Evolutionary conservation across 2,329 filamentous ascomycete genomes (phyloP), one percentile per base, ranked within the genome.

Genomic region (Fusarium sarcochroum): DNA sequence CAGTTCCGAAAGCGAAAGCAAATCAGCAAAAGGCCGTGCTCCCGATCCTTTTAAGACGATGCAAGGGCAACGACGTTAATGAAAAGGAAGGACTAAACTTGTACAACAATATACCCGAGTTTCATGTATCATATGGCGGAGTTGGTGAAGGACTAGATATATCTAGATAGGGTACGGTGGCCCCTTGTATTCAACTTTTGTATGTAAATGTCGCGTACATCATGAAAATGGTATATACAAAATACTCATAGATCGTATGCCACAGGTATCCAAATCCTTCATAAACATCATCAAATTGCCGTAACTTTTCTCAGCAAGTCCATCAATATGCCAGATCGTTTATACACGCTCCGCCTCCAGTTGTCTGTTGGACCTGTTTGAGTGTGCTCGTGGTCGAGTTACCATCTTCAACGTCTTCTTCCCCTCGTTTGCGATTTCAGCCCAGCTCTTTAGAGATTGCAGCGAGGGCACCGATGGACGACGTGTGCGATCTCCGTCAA

Each of bases 391-490:
- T n/a, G 71, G 68, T 55, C 69, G 59, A 41, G 49, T 45, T 4
- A 46, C 42, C 60, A 60, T 48, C 10, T 60, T 60, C 20, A 66
- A 15, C 1, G 47, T 60, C 32, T 21, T 66, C 54, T 71, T 71
- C 4, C 74, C 72, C n/a, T 72, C 63, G 15, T 71, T 73, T 14
- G 78, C 80, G 6, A 82, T 78, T 60, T 81, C 80, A 11, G 80
- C 80, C 80, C 80, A 82, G 54, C 80, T 82, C 73, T 76, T 78
- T 41, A 73, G 69, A 13, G 78, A 70, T 21, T 77, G 78, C 30
- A 81, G 58, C 6, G 79, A 71, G 13, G 80, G 79, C 7, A 78
- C 68, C 27, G 50, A 58, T 14, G 70, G 72, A 17, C 68, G 51
- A 2, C 57, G 59, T 34, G 59, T 68, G 21, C 52, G 41, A 23